Evolutionary conservation across 1,284 basidiomycete species (phyloP).

Genomic region (Pterula multifida): DNA sequence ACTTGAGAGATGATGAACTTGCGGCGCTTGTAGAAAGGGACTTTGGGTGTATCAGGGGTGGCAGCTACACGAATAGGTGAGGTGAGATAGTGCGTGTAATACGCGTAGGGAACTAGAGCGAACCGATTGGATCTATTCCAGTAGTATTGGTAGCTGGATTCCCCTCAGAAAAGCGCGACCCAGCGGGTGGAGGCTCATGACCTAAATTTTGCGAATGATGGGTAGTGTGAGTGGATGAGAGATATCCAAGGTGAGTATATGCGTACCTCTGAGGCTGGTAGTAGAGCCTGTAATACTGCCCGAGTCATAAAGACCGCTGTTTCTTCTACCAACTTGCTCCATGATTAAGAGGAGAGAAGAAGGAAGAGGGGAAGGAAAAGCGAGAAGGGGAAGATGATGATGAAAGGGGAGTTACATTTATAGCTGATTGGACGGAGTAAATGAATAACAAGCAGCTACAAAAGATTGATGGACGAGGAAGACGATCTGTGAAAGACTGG

Average conservation of each 20-base stretch:
- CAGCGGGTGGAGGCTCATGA: slow-evolving; percentile 25
- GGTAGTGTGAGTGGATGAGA: slow-evolving; percentile 4
- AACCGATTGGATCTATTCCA: background rate
- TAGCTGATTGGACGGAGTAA: too few species aligned
- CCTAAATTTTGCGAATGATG: slow-evolving; percentile 15
- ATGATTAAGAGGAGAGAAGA: slow-evolving; percentile 19
- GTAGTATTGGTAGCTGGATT: slow-evolving; percentile 4
- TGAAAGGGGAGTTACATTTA: too few species aligned
- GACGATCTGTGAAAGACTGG: too few species aligned
- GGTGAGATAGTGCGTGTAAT: background rate
- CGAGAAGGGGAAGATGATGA: slow-evolving; percentile 10
- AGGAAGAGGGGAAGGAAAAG: too few species aligned
- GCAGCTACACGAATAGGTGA: slow-evolving; percentile 12
- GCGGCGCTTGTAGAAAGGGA: slow-evolving; percentile 25
- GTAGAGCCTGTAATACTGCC: slow-evolving; percentile 20
- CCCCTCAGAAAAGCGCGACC: slow-evolving; percentile 18
- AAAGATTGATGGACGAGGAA: background rate
- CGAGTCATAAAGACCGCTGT: slow-evolving; percentile 24
- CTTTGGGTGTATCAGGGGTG: background rate
- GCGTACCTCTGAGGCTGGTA: slow-evolving; percentile 27
- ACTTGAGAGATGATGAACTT: slow-evolving; percentile 26
- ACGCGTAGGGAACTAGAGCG: too few species aligned
- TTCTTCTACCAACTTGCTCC: slow-evolving; percentile 27
- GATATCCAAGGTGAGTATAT: slow-evolving; percentile 1
- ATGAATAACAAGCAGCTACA: too few species aligned